These are phyloP conservation scores for Candida nonsorbophila DNA, from an alignment of 805 yeast genomes.

Conservation along the genomic window DNA sequence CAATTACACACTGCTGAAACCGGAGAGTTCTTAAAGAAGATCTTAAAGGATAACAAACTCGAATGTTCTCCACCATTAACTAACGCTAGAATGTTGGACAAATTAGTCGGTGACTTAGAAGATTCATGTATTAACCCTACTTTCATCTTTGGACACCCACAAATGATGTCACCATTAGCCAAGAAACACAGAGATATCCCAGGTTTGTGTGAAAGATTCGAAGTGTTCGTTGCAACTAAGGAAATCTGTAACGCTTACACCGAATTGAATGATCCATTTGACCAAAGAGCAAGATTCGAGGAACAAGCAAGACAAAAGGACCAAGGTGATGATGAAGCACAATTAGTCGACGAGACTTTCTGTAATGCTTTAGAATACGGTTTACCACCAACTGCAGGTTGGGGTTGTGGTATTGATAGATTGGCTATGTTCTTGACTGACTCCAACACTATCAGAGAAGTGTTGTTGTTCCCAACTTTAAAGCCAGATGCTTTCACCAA, in stretches of 20 bases:
- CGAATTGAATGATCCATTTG: slow-evolving; percentile 98
- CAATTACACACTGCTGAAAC: slow-evolving; percentile 92
- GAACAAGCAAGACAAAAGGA: slow-evolving; percentile 98
- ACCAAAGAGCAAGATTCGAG: slow-evolving; percentile 95
- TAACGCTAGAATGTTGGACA: slow-evolving; percentile 98
- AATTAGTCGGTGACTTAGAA: slow-evolving; percentile 94
- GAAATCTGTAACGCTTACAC: slow-evolving; percentile 98
- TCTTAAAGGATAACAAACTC: slow-evolving; percentile 72
- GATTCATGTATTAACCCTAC: slow-evolving; percentile 95
- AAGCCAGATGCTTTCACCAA: slow-evolving; percentile 70
- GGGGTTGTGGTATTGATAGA: slow-evolving; percentile 99
- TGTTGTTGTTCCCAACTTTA: slow-evolving; percentile 95
- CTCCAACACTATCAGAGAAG: slow-evolving; percentile 96
- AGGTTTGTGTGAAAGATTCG: slow-evolving; percentile 97
- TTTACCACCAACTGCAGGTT: slow-evolving; percentile 98
- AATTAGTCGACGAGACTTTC: slow-evolving; percentile 92
- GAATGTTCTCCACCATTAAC: slow-evolving; percentile 93
- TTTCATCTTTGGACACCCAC: slow-evolving; percentile 97
- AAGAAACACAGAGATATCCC: slow-evolving; percentile 89
- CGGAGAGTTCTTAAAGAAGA: slow-evolving; percentile 78
- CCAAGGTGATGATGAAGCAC: slow-evolving; percentile 99
- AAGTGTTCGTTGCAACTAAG: slow-evolving; percentile 96
- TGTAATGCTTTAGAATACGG: slow-evolving; percentile 97
- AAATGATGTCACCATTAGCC: slow-evolving; percentile 99
- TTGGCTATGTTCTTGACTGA: slow-evolving; percentile 96